A percentile compares a stretch with the other conserved stretches of the same genome.
Evolutionary conservation across 768 basidiomycete species (phyloP).

Genomic region (Suillus occidentalis): DNA sequence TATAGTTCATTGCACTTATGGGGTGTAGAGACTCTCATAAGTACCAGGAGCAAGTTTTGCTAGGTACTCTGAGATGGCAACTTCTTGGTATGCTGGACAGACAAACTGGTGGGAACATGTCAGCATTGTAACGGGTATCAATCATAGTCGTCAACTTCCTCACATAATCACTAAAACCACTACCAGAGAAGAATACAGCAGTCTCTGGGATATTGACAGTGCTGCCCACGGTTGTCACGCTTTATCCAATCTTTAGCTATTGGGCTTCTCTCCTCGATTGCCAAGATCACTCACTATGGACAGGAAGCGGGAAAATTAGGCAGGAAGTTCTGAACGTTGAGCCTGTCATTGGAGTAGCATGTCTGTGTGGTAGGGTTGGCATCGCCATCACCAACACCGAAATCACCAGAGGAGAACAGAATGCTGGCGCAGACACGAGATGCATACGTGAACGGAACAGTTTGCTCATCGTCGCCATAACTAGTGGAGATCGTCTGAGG

Average conservation of each 20-base stretch:
- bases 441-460: too few relatives aligned
- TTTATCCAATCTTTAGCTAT: slow-evolving; percentile 22
- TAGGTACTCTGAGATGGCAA: slow-evolving; percentile 45
- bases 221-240: slow-evolving; percentile 75
- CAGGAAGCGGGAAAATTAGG: slow-evolving; percentile 65
- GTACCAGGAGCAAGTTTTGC: slow-evolving; percentile 44
- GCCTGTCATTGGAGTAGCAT: slow-evolving; percentile 62
- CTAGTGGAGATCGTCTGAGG: too few relatives aligned
- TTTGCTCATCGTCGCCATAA: too few relatives aligned
- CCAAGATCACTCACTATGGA: slow-evolving; percentile 44
- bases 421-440: too few relatives aligned
- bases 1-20: slow-evolving; percentile 37
- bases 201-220: slow-evolving; percentile 61
- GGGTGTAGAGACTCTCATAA: slow-evolving; percentile 61
- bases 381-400: too few relatives aligned
- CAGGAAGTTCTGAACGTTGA: slow-evolving; percentile 52
- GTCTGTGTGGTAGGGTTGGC: too few relatives aligned
- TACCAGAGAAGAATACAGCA: slow-evolving; percentile 64
- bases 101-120: slow-evolving; percentile 38
- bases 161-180: slow-evolving; percentile 73
- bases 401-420: too few relatives aligned
- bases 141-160: neutral
- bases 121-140: slow-evolving; percentile 10
- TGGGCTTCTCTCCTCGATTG: neutral
- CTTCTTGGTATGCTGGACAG: slow-evolving; percentile 54